Percentiles rank a stretch among this genome's conserved stretches.
Conservation (phyloP, 2,329 filamentous ascomycete species). For the Cladobotryum protrusum region DNA sequence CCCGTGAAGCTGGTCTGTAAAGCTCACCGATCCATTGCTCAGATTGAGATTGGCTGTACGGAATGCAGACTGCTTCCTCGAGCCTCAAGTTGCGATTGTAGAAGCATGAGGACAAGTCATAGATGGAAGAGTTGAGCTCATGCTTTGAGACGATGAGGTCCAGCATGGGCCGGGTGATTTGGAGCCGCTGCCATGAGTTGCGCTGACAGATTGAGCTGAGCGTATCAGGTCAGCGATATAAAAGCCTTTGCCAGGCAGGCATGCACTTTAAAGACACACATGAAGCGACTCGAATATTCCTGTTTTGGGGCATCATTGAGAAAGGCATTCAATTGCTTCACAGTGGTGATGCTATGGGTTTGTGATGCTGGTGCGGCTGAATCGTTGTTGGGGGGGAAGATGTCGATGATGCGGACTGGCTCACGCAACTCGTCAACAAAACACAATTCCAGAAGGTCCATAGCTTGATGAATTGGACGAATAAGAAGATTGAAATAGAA, state of each 20-base stretch:
- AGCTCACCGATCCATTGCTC: slow-evolving; percentile 17
- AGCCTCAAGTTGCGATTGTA: slow-evolving; percentile 20
- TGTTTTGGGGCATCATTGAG: not conserved
- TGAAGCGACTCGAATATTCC: slow-evolving; percentile 7
- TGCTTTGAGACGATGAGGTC: slow-evolving; percentile 19
- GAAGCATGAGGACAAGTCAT: slow-evolving; percentile 22
- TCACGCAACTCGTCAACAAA: slow-evolving; percentile 4
- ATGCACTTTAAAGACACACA: slow-evolving; percentile 4
- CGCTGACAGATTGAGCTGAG: slow-evolving; percentile 24
- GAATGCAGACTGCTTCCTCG: slow-evolving; percentile 21
- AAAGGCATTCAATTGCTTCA: not conserved
- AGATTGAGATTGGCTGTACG: slow-evolving; percentile 16
- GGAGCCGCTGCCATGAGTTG: slow-evolving; percentile 23
- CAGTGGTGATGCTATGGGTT: not conserved
- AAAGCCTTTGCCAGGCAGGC: not conserved
- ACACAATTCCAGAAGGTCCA: slow-evolving; percentile 1
- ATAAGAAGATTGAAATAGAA: not conserved
- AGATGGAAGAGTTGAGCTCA: slow-evolving; percentile 17
- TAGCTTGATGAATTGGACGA: not conserved
- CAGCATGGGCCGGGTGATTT: slow-evolving; percentile 20
- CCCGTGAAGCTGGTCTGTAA: not conserved
- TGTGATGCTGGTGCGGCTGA: not conserved
- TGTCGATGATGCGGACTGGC: not conserved
- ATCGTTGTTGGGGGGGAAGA: not conserved
- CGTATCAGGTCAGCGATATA: not conserved